Conservation (phyloP, 768 basidiomycete genomes). For the Mycena vitilis region DNA sequence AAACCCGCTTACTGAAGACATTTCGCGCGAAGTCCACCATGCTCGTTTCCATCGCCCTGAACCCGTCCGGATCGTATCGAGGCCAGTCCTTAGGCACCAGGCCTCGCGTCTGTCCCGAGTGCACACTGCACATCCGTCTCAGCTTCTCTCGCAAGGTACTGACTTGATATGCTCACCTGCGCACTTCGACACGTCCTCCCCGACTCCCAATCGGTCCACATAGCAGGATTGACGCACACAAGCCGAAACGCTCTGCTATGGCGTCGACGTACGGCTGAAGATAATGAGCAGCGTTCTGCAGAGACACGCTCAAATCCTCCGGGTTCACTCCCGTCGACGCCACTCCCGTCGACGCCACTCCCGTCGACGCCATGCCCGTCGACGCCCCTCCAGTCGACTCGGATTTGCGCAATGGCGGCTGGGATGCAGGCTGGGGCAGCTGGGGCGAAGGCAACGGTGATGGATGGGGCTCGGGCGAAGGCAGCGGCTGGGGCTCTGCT, state of each 20-base stretch:
- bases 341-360: too few relatives aligned
- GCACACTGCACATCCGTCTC: not conserved
- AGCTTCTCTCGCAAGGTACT: too few relatives aligned
- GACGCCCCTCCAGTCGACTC: too few relatives aligned
- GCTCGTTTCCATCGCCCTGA: not conserved
- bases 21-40: slow-evolving; percentile 17
- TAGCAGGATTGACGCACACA: slow-evolving; percentile 1
- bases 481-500: too few relatives aligned
- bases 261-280: slow-evolving; percentile 8
- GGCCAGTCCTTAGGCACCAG: slow-evolving; percentile 15
- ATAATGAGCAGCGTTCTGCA: slow-evolving; percentile 11
- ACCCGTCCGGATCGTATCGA: not conserved
- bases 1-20: slow-evolving; percentile 1
- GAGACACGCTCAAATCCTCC: too few relatives aligned
- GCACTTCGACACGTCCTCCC: slow-evolving; percentile 1
- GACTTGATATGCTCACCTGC: not conserved
- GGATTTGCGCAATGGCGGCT: too few relatives aligned
- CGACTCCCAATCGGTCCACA: not conserved
- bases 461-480: too few relatives aligned
- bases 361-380: too few relatives aligned
- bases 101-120: not conserved
- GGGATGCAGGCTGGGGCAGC: too few relatives aligned
- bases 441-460: too few relatives aligned
- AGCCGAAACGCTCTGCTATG: not conserved
- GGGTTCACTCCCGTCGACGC: too few relatives aligned